Evolutionary conservation across 2,329 filamentous ascomycete genomes (phyloP).

Genomic region (Neopestalotiopsis rosae): DNA sequence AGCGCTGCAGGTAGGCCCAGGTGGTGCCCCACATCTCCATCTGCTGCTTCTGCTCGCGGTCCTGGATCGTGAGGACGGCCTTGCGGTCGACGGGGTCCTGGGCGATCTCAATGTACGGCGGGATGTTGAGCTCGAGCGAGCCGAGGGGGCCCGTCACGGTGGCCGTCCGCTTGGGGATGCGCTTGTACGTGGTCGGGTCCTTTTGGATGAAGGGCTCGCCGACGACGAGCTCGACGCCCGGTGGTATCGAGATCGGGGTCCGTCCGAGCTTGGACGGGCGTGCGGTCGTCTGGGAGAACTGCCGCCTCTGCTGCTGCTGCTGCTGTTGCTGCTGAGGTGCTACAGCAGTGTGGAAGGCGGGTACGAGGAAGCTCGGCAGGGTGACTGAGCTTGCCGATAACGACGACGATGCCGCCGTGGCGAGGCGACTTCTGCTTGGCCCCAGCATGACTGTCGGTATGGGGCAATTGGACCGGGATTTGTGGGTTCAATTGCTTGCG

Average conservation of each 20-base stretch:
- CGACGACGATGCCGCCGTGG: conserved; percentile 56
- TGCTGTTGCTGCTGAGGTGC: conserved; percentile 32
- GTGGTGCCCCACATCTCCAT: conserved; percentile 95
- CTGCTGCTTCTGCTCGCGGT: conserved; percentile 74
- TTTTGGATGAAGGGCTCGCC: conserved; percentile 63
- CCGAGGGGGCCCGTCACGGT: conserved; percentile 84
- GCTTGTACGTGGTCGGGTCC: conserved; percentile 64
- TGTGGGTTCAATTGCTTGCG: conserved; percentile 26
- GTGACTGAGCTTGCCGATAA: conserved; percentile 43
- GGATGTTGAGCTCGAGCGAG: conserved; percentile 78
- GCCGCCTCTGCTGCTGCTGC: conserved; percentile 41
- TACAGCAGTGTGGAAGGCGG: conserved; percentile 63
- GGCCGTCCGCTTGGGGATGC: conserved; percentile 69
- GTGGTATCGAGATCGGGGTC: conserved; percentile 79
- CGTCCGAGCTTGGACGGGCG: conserved; percentile 84
- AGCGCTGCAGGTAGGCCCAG: conserved; percentile 87
- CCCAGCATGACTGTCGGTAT: conserved; percentile 60
- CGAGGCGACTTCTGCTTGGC: conserved; percentile 63
- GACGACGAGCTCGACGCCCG: conserved; percentile 79
- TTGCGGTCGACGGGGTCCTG: conserved; percentile 69
- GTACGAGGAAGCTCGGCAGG: conserved; percentile 76
- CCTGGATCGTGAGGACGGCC: conserved; percentile 71
- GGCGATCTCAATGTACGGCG: conserved; percentile 75
- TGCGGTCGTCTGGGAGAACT: conserved; percentile 74
- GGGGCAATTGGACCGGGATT: conserved; percentile 6